Conservation (phyloP, 192 early-diverging fungal genomes). For the Bifiguratus adelaidae region DNA sequence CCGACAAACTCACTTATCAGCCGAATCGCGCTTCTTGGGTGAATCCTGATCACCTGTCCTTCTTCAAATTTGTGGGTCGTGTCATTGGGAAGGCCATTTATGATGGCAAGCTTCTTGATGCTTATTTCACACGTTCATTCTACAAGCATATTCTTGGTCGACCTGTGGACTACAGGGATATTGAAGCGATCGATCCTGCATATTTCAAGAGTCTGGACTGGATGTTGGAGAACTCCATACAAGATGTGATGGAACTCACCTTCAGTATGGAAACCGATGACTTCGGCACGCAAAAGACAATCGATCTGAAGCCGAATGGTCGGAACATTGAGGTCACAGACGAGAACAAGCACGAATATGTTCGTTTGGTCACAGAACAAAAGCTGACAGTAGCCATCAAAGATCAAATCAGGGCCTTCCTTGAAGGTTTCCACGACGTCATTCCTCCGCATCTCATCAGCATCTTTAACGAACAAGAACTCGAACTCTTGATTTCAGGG, state of each 20-base stretch:
- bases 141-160: constrained; percentile 95
- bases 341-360: constrained; percentile 96
- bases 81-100: constrained; percentile 99
- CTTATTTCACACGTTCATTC: constrained; percentile 97
- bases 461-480: constrained; percentile 98
- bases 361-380: constrained; percentile 87
- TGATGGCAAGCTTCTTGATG: constrained; percentile 88
- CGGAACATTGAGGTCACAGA: constrained; percentile 86
- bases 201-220: constrained; percentile 96
- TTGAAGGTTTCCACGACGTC: constrained; percentile 91
- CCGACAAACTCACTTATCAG: constrained; percentile 95
- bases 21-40: constrained; percentile 87
- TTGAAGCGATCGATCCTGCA: constrained; percentile 95
- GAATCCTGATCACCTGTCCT: constrained; percentile 89
- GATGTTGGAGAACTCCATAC: constrained; percentile 96
- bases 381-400: constrained; percentile 83
- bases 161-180: constrained; percentile 91
- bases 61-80: constrained; percentile 97
- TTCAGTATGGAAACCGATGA: constrained; percentile 91
- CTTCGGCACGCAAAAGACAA: constrained; percentile 75
- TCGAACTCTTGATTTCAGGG: constrained; percentile 96
- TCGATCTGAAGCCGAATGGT: constrained; percentile 85
- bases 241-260: constrained; percentile 87
- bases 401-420: constrained; percentile 90
- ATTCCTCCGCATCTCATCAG: constrained; percentile 86